These are phyloP conservation scores for Fusarium sp. DNA, from an alignment of 2,329 filamentous ascomycete genomes.

Conservation along the genomic window DNA sequence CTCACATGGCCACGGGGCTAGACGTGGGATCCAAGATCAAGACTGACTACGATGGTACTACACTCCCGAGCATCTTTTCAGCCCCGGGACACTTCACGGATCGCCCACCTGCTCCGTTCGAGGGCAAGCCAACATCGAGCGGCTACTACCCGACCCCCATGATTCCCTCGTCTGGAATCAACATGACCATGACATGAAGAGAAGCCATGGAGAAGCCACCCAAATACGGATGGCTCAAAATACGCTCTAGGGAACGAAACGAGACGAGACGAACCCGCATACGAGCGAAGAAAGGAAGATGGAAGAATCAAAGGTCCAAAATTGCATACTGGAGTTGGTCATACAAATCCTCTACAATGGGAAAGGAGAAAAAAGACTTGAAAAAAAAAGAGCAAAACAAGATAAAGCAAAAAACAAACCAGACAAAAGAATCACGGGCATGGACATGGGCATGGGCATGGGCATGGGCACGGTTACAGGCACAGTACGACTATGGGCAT, in stretches of 20 bases:
- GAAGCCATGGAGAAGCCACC: neutral
- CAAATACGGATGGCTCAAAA: neutral
- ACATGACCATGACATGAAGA: constrained; percentile 54
- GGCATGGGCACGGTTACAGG: neutral
- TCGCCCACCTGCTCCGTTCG: constrained; percentile 61
- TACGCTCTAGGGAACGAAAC: neutral
- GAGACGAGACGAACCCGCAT: neutral
- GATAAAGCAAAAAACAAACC: neutral
- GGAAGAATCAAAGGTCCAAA: constrained; percentile 6
- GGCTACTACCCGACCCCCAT: constrained; percentile 68
- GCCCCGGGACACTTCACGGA: constrained; percentile 53
- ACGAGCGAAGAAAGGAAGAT: neutral
- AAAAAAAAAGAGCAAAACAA: constrained; percentile 14
- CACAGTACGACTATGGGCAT: neutral
- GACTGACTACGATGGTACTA: constrained; percentile 59
- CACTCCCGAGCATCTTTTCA: constrained; percentile 62
- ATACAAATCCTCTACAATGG: neutral
- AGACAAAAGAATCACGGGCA: constrained; percentile 6
- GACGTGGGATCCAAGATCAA: constrained; percentile 59
- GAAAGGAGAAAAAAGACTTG: neutral
- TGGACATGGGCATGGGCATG: neutral
- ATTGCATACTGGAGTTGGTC: constrained; percentile 23
- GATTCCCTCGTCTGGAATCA: constrained; percentile 61
- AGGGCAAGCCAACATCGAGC: constrained; percentile 63
- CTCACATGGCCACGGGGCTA: constrained; percentile 48